A percentile compares a stretch with the other conserved stretches of the same genome.
Conservation (phyloP, 805 yeast genomes). For the Saturnispora gosingensis region DNA sequence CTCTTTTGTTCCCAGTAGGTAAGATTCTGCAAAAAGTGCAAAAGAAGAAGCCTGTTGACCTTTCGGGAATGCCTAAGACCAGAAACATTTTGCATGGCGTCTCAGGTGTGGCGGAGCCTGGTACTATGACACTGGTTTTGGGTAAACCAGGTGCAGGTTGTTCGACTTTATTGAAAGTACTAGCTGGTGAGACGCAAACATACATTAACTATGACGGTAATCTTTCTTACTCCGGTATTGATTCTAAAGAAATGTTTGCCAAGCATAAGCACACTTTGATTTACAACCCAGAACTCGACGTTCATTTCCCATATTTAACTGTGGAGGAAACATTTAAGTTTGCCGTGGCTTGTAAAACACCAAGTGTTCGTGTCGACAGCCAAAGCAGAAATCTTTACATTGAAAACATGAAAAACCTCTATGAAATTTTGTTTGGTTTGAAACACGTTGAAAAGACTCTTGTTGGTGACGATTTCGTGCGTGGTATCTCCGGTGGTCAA, state of each 20-base stretch:
- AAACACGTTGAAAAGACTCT: conserved; percentile 52
- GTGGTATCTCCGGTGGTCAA: conserved; percentile 71
- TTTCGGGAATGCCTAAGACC: conserved; percentile 12
- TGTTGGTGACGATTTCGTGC: conserved; percentile 57
- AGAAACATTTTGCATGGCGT: conserved; percentile 18
- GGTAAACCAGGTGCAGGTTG: conserved; percentile 61
- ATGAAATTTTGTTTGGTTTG: conserved; percentile 46
- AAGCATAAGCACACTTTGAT: conserved; percentile 37
- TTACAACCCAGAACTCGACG: conserved; percentile 47
- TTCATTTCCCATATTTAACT: conserved; percentile 44
- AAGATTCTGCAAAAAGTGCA: conserved; percentile 10
- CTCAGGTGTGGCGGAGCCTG: conserved; percentile 30
- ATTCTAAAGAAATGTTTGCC: conserved; percentile 36
- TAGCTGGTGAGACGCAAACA: conserved; percentile 37
- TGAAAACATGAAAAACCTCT: conserved; percentile 36
- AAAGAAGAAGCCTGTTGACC: conserved; percentile 23
- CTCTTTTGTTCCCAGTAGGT: conserved; percentile 27
- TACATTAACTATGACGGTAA: conserved; percentile 31
- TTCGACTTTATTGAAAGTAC: conserved; percentile 40
- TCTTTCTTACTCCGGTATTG: conserved; percentile 39
- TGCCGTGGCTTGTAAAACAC: conserved; percentile 50
- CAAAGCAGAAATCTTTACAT: conserved; percentile 33
- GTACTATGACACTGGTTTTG: conserved; percentile 44
- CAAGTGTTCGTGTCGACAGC: conserved; percentile 34
- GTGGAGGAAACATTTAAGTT: conserved; percentile 48